Evolutionary conservation across 139 green algal species (phyloP).

Genomic region (Mesostigma viride): DNA sequence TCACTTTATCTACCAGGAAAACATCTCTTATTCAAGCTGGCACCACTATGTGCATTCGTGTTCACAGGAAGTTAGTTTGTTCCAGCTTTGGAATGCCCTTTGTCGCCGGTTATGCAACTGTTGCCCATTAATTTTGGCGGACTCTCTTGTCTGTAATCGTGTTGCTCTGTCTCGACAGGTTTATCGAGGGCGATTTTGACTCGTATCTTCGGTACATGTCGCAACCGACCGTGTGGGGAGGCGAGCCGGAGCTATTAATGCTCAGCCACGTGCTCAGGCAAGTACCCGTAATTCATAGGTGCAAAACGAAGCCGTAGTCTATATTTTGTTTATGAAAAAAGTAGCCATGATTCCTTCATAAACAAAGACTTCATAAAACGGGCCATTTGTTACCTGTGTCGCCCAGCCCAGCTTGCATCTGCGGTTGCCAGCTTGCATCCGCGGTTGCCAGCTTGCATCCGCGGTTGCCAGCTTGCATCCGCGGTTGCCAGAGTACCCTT

Average conservation of each 20-base stretch:
- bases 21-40: not conserved
- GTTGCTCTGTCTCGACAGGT: conserved; percentile 14
- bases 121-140: too few species aligned
- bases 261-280: conserved; percentile 30
- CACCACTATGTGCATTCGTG: not conserved
- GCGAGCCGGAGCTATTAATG: conserved; percentile 39
- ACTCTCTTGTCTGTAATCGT: not conserved
- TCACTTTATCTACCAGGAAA: not conserved
- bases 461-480: too few species aligned
- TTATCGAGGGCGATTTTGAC: conserved; percentile 40
- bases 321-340: conserved; percentile 14
- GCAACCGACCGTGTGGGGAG: conserved; percentile 27
- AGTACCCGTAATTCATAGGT: not conserved
- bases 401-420: too few species aligned
- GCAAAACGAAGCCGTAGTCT: not conserved
- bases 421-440: too few species aligned
- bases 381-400: not conserved
- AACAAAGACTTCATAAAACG: not conserved
- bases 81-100: too few species aligned
- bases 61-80: not conserved
- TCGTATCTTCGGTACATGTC: conserved; percentile 28
- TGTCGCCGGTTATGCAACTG: too few species aligned
- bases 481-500: too few species aligned
- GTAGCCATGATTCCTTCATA: not conserved
- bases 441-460: too few species aligned